These are phyloP conservation scores for Penicillium lividum DNA, from an alignment of 495 filamentous ascomycete species.

Conservation along the genomic window DNA sequence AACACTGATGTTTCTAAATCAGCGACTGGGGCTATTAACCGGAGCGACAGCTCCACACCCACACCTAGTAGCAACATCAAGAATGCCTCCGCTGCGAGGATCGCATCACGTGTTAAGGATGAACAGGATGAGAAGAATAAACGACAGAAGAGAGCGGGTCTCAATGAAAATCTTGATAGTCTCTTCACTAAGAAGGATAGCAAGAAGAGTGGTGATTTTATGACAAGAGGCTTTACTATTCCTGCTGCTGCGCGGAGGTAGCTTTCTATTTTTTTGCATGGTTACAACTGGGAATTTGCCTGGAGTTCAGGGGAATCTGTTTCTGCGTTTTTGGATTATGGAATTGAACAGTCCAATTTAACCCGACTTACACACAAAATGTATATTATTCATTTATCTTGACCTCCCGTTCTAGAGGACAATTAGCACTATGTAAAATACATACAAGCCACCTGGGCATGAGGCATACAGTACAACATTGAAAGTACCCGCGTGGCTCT, in stretches of 20 bases:
- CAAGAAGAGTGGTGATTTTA: constrained; percentile 66
- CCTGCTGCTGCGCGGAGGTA: constrained; percentile 44
- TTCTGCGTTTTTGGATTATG: not conserved
- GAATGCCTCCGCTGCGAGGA: constrained; percentile 77
- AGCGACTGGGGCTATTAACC: constrained; percentile 17
- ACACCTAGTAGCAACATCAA: constrained; percentile 63
- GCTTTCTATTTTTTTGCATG: constrained; percentile 9
- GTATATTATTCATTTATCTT: not conserved
- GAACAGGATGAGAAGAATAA: constrained; percentile 85
- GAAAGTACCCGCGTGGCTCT: no score
- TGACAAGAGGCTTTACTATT: constrained; percentile 74
- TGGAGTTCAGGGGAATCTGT: constrained; percentile 8
- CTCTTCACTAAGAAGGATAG: constrained; percentile 62
- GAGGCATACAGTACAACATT: no score
- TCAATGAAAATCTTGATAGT: constrained; percentile 69
- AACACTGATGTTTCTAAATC: constrained; percentile 8
- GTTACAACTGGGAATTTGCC: not conserved
- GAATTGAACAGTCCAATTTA: not conserved
- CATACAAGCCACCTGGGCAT: no score
- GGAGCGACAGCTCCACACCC: constrained; percentile 33
- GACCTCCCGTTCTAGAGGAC: no score
- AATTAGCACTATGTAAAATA: no score
- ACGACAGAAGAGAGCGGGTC: constrained; percentile 64
- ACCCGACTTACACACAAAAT: not conserved
- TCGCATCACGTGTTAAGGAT: constrained; percentile 81